Evolutionary conservation across 306 rosid genomes (phyloP), one percentile per base, ranked within the genome.

Genomic region (Geum urbanum): DNA sequence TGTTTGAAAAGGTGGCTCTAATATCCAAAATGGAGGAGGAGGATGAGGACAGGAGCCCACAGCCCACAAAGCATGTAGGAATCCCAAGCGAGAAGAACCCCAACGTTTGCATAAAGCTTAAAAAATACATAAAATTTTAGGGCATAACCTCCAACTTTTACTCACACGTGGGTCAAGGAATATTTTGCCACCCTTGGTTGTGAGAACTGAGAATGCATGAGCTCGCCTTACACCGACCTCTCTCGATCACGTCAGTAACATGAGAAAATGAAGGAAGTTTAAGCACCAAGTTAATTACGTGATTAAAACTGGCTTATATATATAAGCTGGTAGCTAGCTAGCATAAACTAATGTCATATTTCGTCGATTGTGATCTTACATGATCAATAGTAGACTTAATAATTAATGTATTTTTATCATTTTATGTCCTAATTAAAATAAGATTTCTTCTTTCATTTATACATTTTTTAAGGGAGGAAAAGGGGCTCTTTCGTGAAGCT

Each of bases 41-140:
- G 37, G 3, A n/a, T n/a, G n/a, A 32, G 37, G 37, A 32, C 3
- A 32, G 37, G 89, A 82, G 83, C 85, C 92, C 92, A 86, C 86
- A 79, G 15, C 69, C 69, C 60, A 72, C 40, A 22, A 74, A 63
- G 81, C 70, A 77, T 56, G 87, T 81, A 83, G 96, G 96, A 83
- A 90, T 91, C 98, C 96, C 98, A 92, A 82, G 92, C 87, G 76
- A 73, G 72, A 57, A 53, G 80, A 85, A 81, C 76, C 79, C 77
- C 90, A 83, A 83, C 87, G 81, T 77, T 74, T 77, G 81, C 85
- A 79, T 86, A 81, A 88, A 88, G 87, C 73, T 84, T 84, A 79
- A 79, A 90, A 32, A 76, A 71, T 58, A 59, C 63, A 76, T 58
- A 54, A 32, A 44, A 22, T 52, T 67, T 78, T 49, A 40, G 37